phyloP scores from a whole-genome alignment of 2,329 filamentous ascomycete species.

The Pseudogymnoascus sp. region DNA sequence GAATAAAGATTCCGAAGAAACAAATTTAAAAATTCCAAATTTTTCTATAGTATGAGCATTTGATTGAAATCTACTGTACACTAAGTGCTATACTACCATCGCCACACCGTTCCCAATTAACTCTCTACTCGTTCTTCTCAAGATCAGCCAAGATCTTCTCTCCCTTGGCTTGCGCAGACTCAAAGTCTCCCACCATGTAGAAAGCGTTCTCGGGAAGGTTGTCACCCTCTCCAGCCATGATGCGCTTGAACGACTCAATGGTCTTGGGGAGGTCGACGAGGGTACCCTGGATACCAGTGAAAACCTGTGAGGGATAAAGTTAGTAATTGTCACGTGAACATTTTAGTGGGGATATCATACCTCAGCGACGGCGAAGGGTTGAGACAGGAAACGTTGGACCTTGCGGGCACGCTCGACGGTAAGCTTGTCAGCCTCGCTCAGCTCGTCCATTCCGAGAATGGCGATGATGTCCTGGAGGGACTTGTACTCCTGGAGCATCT shows the following conservation, averaged over 20 bases:
- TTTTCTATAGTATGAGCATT: constrained; percentile 9
- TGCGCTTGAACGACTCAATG: constrained; percentile 94
- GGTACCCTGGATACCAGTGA: constrained; percentile 91
- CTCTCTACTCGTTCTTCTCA: constrained; percentile 42
- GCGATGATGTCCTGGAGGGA: constrained; percentile 99
- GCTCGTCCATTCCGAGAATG: constrained; percentile 99
- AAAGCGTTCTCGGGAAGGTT: constrained; percentile 80
- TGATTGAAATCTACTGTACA: constrained; percentile 9
- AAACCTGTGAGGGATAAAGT: constrained; percentile 40
- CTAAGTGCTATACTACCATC: constrained; percentile 9
- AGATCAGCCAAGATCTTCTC: constrained; percentile 99
- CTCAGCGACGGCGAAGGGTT: constrained; percentile 87
- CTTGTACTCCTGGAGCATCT: constrained; percentile 99
- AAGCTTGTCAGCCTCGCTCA: constrained; percentile 98
- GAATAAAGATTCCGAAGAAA: background rate
- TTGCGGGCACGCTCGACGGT: constrained; percentile 99
- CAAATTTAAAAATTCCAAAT: constrained; percentile 5
- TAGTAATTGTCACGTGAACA: background rate
- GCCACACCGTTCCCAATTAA: constrained; percentile 8
- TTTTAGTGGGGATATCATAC: background rate
- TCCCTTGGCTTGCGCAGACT: constrained; percentile 89
- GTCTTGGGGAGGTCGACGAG: constrained; percentile 99
- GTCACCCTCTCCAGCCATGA: constrained; percentile 85
- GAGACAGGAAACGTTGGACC: constrained; percentile 98
- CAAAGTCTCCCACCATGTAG: constrained; percentile 98